These are phyloP conservation scores for Osmanthus fragrans DNA, from an alignment of 257 asterid species.

Conservation along the genomic window DNA sequence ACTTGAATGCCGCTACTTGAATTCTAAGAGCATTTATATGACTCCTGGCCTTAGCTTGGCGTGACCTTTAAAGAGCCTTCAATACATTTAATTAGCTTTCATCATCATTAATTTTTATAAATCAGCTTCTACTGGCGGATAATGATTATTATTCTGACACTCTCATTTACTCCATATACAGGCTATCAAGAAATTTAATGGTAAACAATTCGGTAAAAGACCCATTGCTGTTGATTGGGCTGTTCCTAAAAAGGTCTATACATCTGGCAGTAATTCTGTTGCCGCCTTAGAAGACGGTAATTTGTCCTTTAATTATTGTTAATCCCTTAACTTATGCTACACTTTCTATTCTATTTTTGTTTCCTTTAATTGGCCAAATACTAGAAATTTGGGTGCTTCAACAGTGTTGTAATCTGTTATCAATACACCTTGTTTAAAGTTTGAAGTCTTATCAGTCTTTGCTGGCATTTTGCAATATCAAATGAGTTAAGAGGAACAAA, in stretches of 20 bases:
- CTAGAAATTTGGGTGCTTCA: not conserved
- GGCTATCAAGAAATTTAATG: conserved; percentile 82
- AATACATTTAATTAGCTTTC: conserved; percentile 4
- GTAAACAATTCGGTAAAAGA: conserved; percentile 68
- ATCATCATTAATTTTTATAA: not conserved
- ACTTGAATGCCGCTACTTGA: not conserved
- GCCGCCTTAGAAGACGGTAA: conserved; percentile 59
- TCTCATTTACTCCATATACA: conserved; percentile 24
- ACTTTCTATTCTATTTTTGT: not conserved
- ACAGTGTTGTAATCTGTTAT: not conserved
- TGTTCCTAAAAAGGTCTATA: conserved; percentile 69
- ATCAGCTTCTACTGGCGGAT: not conserved
- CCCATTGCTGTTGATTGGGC: conserved; percentile 98
- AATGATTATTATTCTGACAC: conserved; percentile 8
- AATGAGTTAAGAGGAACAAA: not conserved
- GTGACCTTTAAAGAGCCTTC: conserved; percentile 10
- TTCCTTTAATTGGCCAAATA: not conserved
- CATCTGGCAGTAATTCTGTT: conserved; percentile 51
- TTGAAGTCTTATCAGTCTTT: not conserved
- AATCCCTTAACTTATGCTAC: not conserved
- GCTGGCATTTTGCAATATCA: not conserved
- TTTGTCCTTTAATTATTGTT: conserved; percentile 8
- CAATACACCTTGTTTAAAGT: not conserved
- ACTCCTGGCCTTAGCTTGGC: not conserved
- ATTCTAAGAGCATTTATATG: not conserved